Base-by-base conservation (phyloP, 331 rosid genomes). In the Telfairia occidentalis region DNA sequence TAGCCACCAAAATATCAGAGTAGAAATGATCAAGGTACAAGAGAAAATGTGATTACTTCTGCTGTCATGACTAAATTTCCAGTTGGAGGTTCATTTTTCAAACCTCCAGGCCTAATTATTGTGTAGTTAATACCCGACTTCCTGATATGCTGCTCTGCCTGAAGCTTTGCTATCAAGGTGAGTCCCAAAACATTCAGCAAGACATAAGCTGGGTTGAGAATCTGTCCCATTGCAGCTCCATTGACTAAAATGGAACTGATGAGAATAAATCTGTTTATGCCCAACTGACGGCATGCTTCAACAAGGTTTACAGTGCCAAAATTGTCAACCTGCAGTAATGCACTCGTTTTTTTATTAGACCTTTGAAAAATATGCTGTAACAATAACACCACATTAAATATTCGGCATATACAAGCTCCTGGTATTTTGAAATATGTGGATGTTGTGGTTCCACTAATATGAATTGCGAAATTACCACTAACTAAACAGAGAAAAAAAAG, bases 71-170 rank as follows among this genome's bases (percentile, higher is more conserved):
- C 85, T 75, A 94, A 66, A 61, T 89, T 94, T 61, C 97, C 97
- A 4, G 87, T 32, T 7, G 98, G 98, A 66, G 97, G 96, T 5
- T 91, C 98, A 26, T 91, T 94, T 83, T 71, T 88, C 89, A 94
- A 84, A 43, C 98, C 98, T 2, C 97, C 98, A 28, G 97, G 96
- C 87, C 98, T 94, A 74, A 94, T 85, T 42, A 94, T 94, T 32
- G 98, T 94, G 87, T 94, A 91, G 84, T 94, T 83, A 66, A 94
- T 86, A 53, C 98, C 98, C n/a, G 98, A 94, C 79, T 88, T 94
- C 80, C 98, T 79, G 61, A 89, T 82, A 81, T 85, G 61, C 32
- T 84, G 82, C 80, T 94, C 98, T 9, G 98, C 98, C 80, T 88
- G 92, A 76, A 94, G 94, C 83, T 94, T 94, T 72, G 98, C 98